A percentile compares a stretch with the other conserved stretches of the same genome.
Conservation (phyloP, 345 rosid genomes). For the Citrus reticulata region DNA sequence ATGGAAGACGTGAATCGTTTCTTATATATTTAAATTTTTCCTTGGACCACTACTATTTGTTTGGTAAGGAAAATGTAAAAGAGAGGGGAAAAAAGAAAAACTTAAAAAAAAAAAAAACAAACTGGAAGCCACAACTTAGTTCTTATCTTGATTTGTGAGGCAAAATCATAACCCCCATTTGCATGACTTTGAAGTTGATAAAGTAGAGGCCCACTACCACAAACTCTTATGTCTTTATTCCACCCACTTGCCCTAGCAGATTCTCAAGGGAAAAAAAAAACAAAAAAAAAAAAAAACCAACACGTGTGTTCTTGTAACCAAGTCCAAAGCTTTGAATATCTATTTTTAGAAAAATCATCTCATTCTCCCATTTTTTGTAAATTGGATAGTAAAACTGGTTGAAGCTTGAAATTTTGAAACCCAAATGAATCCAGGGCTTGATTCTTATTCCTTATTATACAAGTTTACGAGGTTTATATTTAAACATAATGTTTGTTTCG, state of each 20-base stretch:
- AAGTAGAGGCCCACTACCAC: conserved; percentile 34
- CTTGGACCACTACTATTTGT: background rate
- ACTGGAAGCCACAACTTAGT: conserved; percentile 10
- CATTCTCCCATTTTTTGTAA: background rate
- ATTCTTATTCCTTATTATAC: background rate
- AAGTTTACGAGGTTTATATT: background rate
- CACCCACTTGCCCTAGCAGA: background rate
- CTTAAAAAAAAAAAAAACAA: background rate
- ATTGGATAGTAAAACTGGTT: background rate
- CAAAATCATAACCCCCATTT: conserved; percentile 28
- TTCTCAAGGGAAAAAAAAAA: background rate
- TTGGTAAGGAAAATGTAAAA: background rate
- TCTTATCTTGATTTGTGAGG: conserved; percentile 21
- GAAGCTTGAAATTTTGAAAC: background rate
- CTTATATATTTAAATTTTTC: background rate
- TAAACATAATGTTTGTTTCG: background rate
- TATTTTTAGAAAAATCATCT: too few relatives aligned
- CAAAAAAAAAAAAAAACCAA: background rate
- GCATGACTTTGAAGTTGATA: conserved; percentile 16
- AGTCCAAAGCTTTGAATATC: background rate
- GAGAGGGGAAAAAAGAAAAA: background rate
- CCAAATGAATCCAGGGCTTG: background rate
- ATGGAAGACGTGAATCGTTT: background rate
- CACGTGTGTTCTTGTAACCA: background rate
- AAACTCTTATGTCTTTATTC: conserved; percentile 7